phyloP scores from a whole-genome alignment of 2,329 filamentous ascomycete species.

The Aspergillus transmontanensis region DNA sequence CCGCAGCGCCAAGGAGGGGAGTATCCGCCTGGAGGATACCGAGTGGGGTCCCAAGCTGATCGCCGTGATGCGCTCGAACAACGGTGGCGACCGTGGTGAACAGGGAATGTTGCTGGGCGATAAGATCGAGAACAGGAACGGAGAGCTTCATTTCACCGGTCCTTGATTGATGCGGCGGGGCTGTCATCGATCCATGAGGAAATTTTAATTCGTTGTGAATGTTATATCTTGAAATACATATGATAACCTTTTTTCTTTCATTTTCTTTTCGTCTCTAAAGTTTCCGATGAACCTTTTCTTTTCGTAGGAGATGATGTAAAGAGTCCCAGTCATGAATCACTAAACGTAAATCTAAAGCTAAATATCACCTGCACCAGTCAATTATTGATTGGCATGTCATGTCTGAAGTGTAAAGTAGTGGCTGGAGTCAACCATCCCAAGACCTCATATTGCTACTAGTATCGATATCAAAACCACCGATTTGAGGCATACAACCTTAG shows the following conservation, averaged over 20 bases:
- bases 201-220: neutral
- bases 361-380: neutral
- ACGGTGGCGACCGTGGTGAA: conserved; percentile 16
- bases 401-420: neutral
- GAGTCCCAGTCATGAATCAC: no score
- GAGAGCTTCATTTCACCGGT: conserved; percentile 9
- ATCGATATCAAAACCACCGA: no score
- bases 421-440: neutral
- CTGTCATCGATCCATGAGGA: neutral
- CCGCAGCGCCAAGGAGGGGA: conserved; percentile 11
- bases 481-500: no score
- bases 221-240: neutral
- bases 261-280: neutral
- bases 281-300: neutral
- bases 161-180: neutral
- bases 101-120: conserved; percentile 22
- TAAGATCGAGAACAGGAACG: conserved; percentile 22
- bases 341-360: no score
- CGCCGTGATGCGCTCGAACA: conserved; percentile 14
- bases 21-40: conserved; percentile 17
- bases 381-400: neutral
- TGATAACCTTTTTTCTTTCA: neutral
- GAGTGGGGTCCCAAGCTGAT: conserved; percentile 20
- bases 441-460: no score
- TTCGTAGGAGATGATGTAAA: neutral